Evolutionary conservation across 164 flowering plant genomes (phyloP), one percentile per base, ranked within the genome.

Genomic region (Magnolia sinica): DNA sequence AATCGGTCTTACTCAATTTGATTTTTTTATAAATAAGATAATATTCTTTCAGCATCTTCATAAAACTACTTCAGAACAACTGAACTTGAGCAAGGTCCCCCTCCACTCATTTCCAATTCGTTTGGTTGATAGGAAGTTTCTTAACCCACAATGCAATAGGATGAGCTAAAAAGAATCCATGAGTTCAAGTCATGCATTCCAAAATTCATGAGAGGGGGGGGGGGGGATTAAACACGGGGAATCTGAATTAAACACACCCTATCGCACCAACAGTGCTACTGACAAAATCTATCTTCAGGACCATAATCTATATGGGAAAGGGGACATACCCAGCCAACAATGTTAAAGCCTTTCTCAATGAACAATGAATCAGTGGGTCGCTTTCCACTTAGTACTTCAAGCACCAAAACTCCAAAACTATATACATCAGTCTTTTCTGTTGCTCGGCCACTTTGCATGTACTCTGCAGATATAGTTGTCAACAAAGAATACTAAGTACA

Each of bases 381-480:
- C 81, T 91, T 94, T 72, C 97, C 93, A 80, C 95, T 92, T 79
- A 96, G 77, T 1, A 94, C 87, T 88, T 96, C 99, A 69, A 96
- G 93, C 80, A 92, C 86, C 70, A 96, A 83, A 78, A 96, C 98
- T 70, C 99, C 99, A 82, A 96, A 96, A 82, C 99, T 96, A 81
- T 91, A 96, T 11, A 96, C 97, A 85, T 96, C 99, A 27, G 97
- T 89, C 87, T 91, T 96, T 81, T 96, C 98, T 72, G 99, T 96
- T 55, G 98, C 97, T 87, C 98, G 90, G 76, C 99, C 99, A 81
- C 98, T 94, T 81, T 87, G 95, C 96, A 96, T 94, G 78, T 96
- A 96, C 85, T 96, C 99, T 96, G 91, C 81, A 81, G n/a, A 75
- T 58, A 64, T 11, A 2, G 49, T 70, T n/a, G 0, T 49, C 3